Percentiles rank a stretch among this genome's conserved stretches.
phyloP scores from a whole-genome alignment of 805 yeast genomes.

The Candida coleopterorum region DNA sequence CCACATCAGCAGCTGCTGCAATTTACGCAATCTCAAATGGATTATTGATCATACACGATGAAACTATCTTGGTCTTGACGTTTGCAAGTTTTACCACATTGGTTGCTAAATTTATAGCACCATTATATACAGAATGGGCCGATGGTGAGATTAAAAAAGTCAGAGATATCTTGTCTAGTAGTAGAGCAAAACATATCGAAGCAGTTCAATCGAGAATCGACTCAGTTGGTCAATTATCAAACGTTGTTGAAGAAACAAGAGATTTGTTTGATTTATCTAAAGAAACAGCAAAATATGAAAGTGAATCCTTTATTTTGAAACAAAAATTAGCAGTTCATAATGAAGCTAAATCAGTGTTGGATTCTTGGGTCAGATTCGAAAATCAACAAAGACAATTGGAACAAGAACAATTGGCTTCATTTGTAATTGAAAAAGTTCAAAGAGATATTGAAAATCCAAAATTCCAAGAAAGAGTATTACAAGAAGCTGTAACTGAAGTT shows the following conservation, averaged over 20 bases:
- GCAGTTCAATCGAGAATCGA: conserved; percentile 93
- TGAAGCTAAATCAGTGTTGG: conserved; percentile 93
- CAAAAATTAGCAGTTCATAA: conserved; percentile 82
- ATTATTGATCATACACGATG: conserved; percentile 90
- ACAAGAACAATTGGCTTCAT: conserved; percentile 84
- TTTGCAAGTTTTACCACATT: conserved; percentile 74
- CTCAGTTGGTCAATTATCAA: conserved; percentile 82
- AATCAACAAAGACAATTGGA: conserved; percentile 92
- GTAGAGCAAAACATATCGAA: conserved; percentile 84
- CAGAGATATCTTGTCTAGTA: conserved; percentile 73
- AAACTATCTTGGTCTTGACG: conserved; percentile 77
- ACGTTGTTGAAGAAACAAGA: conserved; percentile 88
- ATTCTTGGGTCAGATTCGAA: conserved; percentile 99
- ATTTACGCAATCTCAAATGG: conserved; percentile 92
- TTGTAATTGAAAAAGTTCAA: conserved; percentile 86
- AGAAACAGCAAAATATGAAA: conserved; percentile 95
- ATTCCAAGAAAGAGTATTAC: conserved; percentile 89
- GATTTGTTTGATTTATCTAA: conserved; percentile 89
- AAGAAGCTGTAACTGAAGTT: conserved; percentile 87
- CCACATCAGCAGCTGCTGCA: conserved; percentile 92
- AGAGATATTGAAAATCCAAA: conserved; percentile 78
- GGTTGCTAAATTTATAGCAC: conserved; percentile 84
- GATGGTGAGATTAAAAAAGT: conserved; percentile 79
- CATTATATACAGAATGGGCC: conserved; percentile 93
- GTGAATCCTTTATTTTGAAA: conserved; percentile 87